Base-by-base conservation (phyloP, 83 land plant genomes). In the Picea engelmannii region DNA sequence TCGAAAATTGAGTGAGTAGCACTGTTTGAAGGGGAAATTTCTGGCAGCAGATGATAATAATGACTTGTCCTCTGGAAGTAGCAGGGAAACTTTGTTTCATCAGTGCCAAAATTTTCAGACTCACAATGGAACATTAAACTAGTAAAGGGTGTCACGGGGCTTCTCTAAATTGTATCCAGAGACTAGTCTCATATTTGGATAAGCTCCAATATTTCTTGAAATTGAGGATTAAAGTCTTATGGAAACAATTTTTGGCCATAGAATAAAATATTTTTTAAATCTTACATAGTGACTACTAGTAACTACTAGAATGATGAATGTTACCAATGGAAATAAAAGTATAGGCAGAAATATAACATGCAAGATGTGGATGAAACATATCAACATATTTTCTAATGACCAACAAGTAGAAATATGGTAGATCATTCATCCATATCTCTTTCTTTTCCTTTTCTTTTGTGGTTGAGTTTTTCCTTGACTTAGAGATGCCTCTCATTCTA, bases 1-100 rank as follows among this genome's bases (percentile, higher is more conserved):
- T 98, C 17, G 83, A 75, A 68, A 86, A 88, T 80, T 96, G 96
- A 84, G 94, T 80, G n/a, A 87, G 68, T 55, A 96, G 85, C 12
- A 92, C 79, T 76, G 94, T 84, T 66, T 96, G 97, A 27, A 27
- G 31, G 31, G 31, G 31, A 27, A 35, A 35, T 35, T 35, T 35
- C 38, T 35, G 0, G 38, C 38, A 35, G 38, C 38, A 35, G 38
- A 35, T 35, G 38, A 35, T 90, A 76, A 78, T 27, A 78, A 76
- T 66, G 38, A 62, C n/a, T 70, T 82, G 62, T 68, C 38, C 38
- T 35, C 44, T 27, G 6, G 15, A 68, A 68, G 1, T 15, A 10
- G 64, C 23, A 25, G 89, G 17, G 85, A 88, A 5, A 79, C 80
- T 8, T 65, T 87, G 6, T 86, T 88, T 71, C 86, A 88, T 60